Evolutionary conservation across 2,329 filamentous ascomycete species (phyloP).

Genomic region (Colletotrichum sp.): DNA sequence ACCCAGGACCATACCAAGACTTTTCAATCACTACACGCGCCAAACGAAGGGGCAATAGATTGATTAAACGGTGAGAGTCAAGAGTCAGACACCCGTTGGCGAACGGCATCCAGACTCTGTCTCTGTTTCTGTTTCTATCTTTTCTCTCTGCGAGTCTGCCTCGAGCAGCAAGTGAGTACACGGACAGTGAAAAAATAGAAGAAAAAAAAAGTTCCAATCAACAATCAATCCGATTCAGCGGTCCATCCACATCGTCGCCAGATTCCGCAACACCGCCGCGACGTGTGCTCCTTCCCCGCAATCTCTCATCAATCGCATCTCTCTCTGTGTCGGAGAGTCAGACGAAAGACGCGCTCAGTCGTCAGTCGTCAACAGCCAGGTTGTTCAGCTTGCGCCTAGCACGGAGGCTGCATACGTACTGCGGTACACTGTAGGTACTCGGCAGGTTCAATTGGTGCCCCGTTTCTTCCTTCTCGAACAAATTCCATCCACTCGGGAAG

Average conservation of each 20-base stretch:
- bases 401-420: background rate
- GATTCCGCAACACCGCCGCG: background rate
- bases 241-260: background rate
- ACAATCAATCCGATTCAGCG: constrained; percentile 4
- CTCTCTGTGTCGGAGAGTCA: background rate
- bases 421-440: background rate
- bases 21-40: background rate
- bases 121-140: background rate
- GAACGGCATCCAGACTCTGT: background rate
- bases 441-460: background rate
- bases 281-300: constrained; percentile 7
- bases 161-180: background rate
- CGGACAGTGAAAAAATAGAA: background rate
- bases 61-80: constrained; percentile 15
- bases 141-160: background rate
- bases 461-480: constrained; percentile 21
- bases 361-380: background rate
- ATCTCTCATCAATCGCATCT: constrained; percentile 4
- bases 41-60: background rate
- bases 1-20: constrained; percentile 9
- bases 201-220: background rate
- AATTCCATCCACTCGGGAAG: background rate
- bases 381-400: background rate
- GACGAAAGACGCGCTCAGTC: background rate
- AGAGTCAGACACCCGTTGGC: background rate